Percentiles rank a stretch among this genome's conserved stretches.
These are phyloP conservation scores for Rhodocollybia butyracea DNA, from an alignment of 768 basidiomycete species.

Conservation along the genomic window DNA sequence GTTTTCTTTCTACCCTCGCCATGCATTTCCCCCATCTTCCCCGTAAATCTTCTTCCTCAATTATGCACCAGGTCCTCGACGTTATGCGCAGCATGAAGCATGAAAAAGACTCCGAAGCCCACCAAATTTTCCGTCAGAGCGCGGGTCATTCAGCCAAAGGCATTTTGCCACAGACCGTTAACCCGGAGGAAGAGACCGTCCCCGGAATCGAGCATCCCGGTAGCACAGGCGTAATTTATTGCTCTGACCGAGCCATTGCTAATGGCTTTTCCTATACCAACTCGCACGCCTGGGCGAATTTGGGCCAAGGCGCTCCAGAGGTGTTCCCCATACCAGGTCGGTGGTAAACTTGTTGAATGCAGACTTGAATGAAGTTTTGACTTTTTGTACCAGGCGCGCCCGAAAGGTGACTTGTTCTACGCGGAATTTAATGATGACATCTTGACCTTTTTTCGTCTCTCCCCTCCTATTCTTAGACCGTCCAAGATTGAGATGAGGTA, in stretches of 20 bases:
- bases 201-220: conserved; percentile 84
- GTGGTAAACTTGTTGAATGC: no score
- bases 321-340: conserved; percentile 85
- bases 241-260: conserved; percentile 65
- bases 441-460: no score
- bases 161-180: conserved; percentile 60
- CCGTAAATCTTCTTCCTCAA: not conserved
- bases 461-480: no score
- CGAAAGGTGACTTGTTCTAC: no score
- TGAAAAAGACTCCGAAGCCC: conserved; percentile 86
- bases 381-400: no score
- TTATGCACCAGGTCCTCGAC: conserved; percentile 62
- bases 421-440: no score
- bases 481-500: no score
- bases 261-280: conserved; percentile 85
- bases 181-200: conserved; percentile 86
- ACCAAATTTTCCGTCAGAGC: conserved; percentile 77
- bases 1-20: not conserved
- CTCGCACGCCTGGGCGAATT: conserved; percentile 81
- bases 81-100: conserved; percentile 65
- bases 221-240: conserved; percentile 40
- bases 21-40: not conserved
- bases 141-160: conserved; percentile 70
- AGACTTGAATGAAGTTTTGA: no score
- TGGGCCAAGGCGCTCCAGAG: conserved; percentile 89